phyloP scores from a whole-genome alignment of 805 yeast species.

The Candida ortonii region DNA sequence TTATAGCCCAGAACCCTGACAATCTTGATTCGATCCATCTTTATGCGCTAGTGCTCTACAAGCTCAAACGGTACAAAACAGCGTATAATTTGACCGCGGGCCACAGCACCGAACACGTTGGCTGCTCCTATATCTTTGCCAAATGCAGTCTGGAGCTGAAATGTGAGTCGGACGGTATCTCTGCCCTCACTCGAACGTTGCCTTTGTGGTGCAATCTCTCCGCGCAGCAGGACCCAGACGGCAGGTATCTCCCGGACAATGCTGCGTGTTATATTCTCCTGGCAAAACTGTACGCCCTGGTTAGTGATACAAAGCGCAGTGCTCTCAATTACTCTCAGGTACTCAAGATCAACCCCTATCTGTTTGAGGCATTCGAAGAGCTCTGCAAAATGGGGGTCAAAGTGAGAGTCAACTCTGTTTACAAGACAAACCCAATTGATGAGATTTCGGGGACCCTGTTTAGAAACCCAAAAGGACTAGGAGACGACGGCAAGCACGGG shows the following conservation, averaged over 20 bases:
- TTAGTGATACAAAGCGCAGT: constrained; percentile 63
- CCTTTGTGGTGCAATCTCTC: constrained; percentile 34
- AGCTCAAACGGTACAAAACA: constrained; percentile 56
- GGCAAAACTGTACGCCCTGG: constrained; percentile 62
- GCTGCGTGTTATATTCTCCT: constrained; percentile 64
- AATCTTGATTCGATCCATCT: constrained; percentile 63
- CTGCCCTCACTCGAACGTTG: constrained; percentile 41
- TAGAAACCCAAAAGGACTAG: constrained; percentile 8
- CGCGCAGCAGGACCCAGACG: constrained; percentile 5
- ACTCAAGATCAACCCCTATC: constrained; percentile 68
- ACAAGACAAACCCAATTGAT: constrained; percentile 31
- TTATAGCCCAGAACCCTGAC: constrained; percentile 58
- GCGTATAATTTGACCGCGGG: constrained; percentile 51
- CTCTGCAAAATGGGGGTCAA: constrained; percentile 70
- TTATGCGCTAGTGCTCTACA: constrained; percentile 63
- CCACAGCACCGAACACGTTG: constrained; percentile 51
- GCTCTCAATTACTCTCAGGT: constrained; percentile 67
- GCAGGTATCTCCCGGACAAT: constrained; percentile 53
- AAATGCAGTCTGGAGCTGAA: constrained; percentile 58
- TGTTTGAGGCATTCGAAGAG: constrained; percentile 84
- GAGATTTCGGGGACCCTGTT: constrained; percentile 21
- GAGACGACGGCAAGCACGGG: constrained; percentile 13
- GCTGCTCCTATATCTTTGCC: constrained; percentile 75
- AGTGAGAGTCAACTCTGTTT: constrained; percentile 57
- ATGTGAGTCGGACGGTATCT: constrained; percentile 59